Evolutionary conservation across 1,139 yeast species (phyloP).

Genomic region (Hansenula sp.): DNA sequence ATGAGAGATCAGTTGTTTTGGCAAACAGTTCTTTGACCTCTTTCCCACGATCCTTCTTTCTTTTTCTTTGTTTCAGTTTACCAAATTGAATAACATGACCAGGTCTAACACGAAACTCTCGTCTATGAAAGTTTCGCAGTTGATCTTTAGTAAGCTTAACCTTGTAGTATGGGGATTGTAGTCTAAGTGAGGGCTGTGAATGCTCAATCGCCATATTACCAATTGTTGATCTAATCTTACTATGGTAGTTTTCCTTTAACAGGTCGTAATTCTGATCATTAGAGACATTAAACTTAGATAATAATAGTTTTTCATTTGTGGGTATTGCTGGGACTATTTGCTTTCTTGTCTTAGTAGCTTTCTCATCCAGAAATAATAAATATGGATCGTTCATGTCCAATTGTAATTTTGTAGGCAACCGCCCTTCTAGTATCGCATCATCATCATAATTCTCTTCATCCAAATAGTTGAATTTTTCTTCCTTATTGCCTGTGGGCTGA

Average conservation of each 20-base stretch:
- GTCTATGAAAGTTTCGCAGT: constrained; percentile 78
- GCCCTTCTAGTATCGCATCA: constrained; percentile 77
- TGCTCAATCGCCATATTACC: constrained; percentile 92
- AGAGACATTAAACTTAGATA: constrained; percentile 69
- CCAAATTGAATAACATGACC: constrained; percentile 76
- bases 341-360: constrained; percentile 16
- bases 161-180: constrained; percentile 90
- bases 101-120: constrained; percentile 70
- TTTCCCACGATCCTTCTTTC: constrained; percentile 86
- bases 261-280: constrained; percentile 86
- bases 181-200: constrained; percentile 77
- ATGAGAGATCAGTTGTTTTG: constrained; percentile 69
- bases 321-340: constrained; percentile 40
- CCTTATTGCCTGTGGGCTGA: constrained; percentile 8
- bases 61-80: constrained; percentile 74
- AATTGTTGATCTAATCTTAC: constrained; percentile 89
- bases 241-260: constrained; percentile 80
- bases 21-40: constrained; percentile 71
- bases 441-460: constrained; percentile 54
- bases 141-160: constrained; percentile 69
- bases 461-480: constrained; percentile 12
- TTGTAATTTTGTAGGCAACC: constrained; percentile 43
- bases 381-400: constrained; percentile 88
- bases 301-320: constrained; percentile 43
- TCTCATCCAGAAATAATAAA: constrained; percentile 58